phyloP scores from a whole-genome alignment of 2,329 filamentous ascomycete genomes.

The Cryphonectria carpinicola region DNA sequence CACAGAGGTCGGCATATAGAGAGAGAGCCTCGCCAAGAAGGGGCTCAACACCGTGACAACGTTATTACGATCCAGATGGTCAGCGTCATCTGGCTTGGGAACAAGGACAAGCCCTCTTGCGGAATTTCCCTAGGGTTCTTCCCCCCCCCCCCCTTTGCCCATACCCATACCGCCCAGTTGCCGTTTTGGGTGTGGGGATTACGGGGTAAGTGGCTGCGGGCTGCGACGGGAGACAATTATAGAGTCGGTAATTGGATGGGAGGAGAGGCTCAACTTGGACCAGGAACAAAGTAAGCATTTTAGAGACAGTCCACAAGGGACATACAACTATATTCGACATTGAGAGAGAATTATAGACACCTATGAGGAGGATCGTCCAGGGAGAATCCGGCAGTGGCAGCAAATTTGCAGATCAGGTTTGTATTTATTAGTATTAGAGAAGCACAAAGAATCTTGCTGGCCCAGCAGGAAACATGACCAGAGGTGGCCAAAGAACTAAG shows the following conservation, averaged over 20 bases:
- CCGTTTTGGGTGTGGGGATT: constrained; percentile 14
- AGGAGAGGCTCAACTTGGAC: not conserved
- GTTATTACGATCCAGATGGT: constrained; percentile 13
- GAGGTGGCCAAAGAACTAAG: not conserved
- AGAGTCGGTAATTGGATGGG: not conserved
- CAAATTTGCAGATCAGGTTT: not conserved
- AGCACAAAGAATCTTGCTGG: not conserved
- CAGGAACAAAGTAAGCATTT: not conserved
- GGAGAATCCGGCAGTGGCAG: not conserved
- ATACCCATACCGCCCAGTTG: constrained; percentile 15
- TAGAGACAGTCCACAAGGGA: not conserved
- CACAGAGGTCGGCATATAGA: constrained; percentile 19
- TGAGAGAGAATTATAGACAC: not conserved
- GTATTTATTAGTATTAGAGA: not conserved
- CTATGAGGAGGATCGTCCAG: not conserved
- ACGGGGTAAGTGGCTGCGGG: constrained; percentile 1
- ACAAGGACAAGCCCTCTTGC: constrained; percentile 5
- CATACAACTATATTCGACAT: not conserved
- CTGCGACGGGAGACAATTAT: constrained; percentile 2
- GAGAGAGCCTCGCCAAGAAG: constrained; percentile 9
- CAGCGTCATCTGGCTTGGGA: not conserved
- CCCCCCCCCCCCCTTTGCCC: not conserved
- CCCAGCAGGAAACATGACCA: not conserved
- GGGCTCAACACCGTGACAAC: constrained; percentile 9
- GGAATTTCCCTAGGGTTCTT: not conserved